Evolutionary conservation across 371 early-diverging fungal species (phyloP).

Genomic region (Mucor mucedo): DNA sequence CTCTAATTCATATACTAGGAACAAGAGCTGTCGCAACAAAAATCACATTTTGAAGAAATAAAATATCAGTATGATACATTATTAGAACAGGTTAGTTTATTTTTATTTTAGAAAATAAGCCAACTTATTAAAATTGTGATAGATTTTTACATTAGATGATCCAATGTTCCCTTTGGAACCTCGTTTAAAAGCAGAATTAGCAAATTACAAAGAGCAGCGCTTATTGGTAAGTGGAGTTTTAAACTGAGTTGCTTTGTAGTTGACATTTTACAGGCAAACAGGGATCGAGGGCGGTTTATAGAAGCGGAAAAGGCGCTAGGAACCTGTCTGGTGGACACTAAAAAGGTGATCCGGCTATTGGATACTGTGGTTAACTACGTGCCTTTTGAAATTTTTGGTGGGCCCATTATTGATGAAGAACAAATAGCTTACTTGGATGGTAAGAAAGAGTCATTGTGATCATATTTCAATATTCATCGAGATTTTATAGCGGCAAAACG

Average conservation of each 20-base stretch:
- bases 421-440: conserved; percentile 42
- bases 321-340: conserved; percentile 27
- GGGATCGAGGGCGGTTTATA: conserved; percentile 36
- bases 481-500: conserved; percentile 22
- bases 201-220: conserved; percentile 36
- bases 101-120: background rate
- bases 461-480: background rate
- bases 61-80: conserved; percentile 19
- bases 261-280: conserved; percentile 34
- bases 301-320: conserved; percentile 39
- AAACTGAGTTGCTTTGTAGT: background rate
- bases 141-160: conserved; percentile 38
- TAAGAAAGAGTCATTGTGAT: conserved; percentile 12
- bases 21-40: conserved; percentile 13
- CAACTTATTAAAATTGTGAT: background rate
- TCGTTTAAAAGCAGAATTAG: conserved; percentile 35
- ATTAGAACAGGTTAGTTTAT: conserved; percentile 22
- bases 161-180: conserved; percentile 35
- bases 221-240: conserved; percentile 22
- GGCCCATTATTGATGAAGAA: conserved; percentile 39
- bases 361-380: conserved; percentile 36
- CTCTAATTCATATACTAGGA: conserved; percentile 6
- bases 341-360: conserved; percentile 30
- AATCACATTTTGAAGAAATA: conserved; percentile 18
- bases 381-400: conserved; percentile 50